Evolutionary conservation across 345 rosid genomes (phyloP).

Genomic region (Eucalyptus cladocalyx): DNA sequence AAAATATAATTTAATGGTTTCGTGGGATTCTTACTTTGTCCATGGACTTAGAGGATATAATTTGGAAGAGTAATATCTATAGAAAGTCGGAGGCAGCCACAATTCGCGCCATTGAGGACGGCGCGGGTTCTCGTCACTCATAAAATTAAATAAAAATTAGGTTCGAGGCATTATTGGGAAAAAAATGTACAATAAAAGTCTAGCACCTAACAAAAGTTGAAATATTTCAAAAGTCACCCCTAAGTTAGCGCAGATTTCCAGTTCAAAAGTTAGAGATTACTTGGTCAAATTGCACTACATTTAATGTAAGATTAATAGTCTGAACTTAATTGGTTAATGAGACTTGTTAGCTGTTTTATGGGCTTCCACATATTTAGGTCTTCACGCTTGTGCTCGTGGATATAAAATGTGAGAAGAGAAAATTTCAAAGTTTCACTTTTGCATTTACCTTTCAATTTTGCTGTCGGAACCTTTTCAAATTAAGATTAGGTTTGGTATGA

Average conservation of each 20-base stretch:
- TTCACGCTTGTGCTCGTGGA: accelerated
- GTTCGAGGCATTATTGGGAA: background rate
- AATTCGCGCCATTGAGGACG: background rate
- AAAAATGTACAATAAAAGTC: background rate
- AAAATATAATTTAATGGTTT: background rate
- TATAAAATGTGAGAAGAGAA: background rate
- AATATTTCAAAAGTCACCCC: background rate
- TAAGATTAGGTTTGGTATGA: background rate
- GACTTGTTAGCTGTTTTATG: background rate
- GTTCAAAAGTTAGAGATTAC: background rate
- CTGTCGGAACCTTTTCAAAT: background rate
- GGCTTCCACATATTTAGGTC: background rate
- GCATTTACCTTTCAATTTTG: background rate
- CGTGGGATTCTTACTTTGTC: background rate
- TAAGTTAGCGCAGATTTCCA: background rate
- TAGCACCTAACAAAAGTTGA: background rate
- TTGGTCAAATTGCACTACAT: background rate
- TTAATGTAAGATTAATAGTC: background rate
- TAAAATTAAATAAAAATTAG: background rate
- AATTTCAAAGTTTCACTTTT: background rate
- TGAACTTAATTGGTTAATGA: background rate
- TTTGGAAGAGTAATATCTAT: background rate
- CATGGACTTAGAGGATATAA: background rate
- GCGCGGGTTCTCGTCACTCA: background rate
- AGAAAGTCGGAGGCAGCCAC: background rate